Evolutionary conservation across 2,329 filamentous ascomycete species (phyloP).

Genomic region (Fusarium denticulatum): DNA sequence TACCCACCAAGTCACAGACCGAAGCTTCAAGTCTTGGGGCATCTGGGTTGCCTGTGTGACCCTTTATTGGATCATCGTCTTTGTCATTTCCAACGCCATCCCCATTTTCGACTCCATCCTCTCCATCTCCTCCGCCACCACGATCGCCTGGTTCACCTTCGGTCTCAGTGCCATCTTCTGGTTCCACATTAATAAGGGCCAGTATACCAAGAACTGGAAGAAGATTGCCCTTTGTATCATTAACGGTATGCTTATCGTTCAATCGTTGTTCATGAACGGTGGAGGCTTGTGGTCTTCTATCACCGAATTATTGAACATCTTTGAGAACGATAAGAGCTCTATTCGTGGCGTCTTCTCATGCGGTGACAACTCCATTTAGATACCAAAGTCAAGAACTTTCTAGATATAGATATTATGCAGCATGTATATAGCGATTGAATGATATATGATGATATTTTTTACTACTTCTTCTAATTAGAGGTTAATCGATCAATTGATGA

Average conservation of each 20-base stretch:
- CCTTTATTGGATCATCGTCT: slow-evolving; percentile 46
- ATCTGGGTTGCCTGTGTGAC: slow-evolving; percentile 48
- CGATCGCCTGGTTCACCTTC: slow-evolving; percentile 51
- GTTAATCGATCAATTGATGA: no score
- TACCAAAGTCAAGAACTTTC: background rate
- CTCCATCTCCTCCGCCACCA: slow-evolving; percentile 48
- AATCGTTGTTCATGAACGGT: slow-evolving; percentile 49
- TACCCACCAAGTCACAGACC: slow-evolving; percentile 46
- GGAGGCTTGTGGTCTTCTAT: slow-evolving; percentile 49
- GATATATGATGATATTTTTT: background rate
- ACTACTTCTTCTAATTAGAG: background rate
- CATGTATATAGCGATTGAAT: slow-evolving; percentile 12
- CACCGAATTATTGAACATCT: slow-evolving; percentile 44
- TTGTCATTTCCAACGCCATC: slow-evolving; percentile 49
- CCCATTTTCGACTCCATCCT: slow-evolving; percentile 52
- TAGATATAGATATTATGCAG: background rate
- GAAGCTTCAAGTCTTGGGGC: slow-evolving; percentile 47
- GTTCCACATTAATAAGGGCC: slow-evolving; percentile 47
- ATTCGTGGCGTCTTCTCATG: slow-evolving; percentile 47
- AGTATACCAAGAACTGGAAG: slow-evolving; percentile 34
- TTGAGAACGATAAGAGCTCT: slow-evolving; percentile 34
- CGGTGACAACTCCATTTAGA: slow-evolving; percentile 45
- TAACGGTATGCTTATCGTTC: slow-evolving; percentile 45
- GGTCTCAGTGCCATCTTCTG: slow-evolving; percentile 49
- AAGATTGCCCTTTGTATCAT: slow-evolving; percentile 28